Evolutionary conservation across 2,329 filamentous ascomycete species (phyloP), one percentile per base, ranked within the genome.

Genomic region (Coniella vitis): DNA sequence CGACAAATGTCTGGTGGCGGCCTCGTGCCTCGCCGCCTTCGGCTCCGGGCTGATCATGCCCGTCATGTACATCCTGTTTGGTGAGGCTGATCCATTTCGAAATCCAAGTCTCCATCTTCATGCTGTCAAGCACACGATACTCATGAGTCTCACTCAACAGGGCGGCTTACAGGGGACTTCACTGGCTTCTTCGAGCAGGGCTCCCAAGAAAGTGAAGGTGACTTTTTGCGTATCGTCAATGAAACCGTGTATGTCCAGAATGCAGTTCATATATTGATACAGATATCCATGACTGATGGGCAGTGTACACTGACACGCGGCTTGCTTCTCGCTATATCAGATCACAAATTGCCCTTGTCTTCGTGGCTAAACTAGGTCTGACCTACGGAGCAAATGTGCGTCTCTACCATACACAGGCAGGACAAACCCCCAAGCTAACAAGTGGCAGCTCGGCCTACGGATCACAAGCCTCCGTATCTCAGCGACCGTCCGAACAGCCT

Each of bases 311-410:
- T 16, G 14, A 36, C 34, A 38, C 14, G 2, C 2, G 12, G 1
- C 16, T 20, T 12, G 8, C 8, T 4, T 19, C 9, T 5, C 20
- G 36, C 2, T 12, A 19, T 20, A 19, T 12, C 16, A 78, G 55
- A 57, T 70, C 88, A 0, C 87, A 83, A 60, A 79, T 89, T 56
- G 73, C 88, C 46, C 80, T 81, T 47, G 68, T 90, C 3, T 90
- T 89, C 60, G 63, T 87, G 35, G 84, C 69, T 12, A 79, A 83
- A 38, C 80, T 86, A 51, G 60, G 69, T 21, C 65, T 86, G 13
- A 77, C 76, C 49, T 88, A 87, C 34, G 40, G 61, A 7, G 57
- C 62, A 9, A 63, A 62, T 55, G 62, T 63, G 44, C 31, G 57
- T 48, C 22, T 21, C 20, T 16, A n/a, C 10, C 19, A 29, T 25